Conservation (phyloP, 2,329 filamentous ascomycete species). For the Xylaria sp. region DNA sequence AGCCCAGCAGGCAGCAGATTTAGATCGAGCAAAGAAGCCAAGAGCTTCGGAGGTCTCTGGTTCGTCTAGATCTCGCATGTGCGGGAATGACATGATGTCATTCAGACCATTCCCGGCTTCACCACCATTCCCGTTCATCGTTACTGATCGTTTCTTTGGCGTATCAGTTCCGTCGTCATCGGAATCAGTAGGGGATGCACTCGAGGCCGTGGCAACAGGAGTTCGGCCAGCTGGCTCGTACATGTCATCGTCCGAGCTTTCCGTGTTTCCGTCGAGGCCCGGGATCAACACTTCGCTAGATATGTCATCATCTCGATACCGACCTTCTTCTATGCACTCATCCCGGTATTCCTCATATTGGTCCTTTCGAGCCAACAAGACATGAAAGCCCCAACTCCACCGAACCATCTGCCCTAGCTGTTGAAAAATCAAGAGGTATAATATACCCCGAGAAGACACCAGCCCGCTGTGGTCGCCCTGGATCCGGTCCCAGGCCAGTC, state of each 20-base stretch:
- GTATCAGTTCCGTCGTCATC: conserved; percentile 55
- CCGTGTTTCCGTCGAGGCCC: conserved; percentile 54
- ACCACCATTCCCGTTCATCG: conserved; percentile 47
- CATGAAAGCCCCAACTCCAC: conserved; percentile 98
- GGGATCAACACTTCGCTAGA: conserved; percentile 57
- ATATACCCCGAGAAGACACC: conserved; percentile 89
- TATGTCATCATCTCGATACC: conserved; percentile 63
- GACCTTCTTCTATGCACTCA: conserved; percentile 65
- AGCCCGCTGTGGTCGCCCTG: conserved; percentile 95
- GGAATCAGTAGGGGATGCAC: conserved; percentile 60
- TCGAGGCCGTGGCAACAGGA: conserved; percentile 61
- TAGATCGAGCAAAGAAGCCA: conserved; percentile 54
- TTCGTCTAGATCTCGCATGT: conserved; percentile 58
- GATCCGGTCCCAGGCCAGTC: conserved; percentile 92
- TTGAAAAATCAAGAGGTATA: conserved; percentile 97
- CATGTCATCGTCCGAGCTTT: conserved; percentile 56
- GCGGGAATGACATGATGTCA: conserved; percentile 72
- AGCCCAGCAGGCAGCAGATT: conserved; percentile 46
- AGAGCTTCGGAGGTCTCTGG: conserved; percentile 54
- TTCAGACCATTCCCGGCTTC: conserved; percentile 51
- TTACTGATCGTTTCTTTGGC: conserved; percentile 43
- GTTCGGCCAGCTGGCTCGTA: conserved; percentile 68
- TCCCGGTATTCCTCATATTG: conserved; percentile 73
- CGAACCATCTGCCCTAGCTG: conserved; percentile 93
- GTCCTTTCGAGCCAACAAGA: conserved; percentile 86